These are phyloP conservation scores for Neofusicoccum sp. DNA, from an alignment of 2,329 filamentous ascomycete genomes.

Conservation along the genomic window DNA sequence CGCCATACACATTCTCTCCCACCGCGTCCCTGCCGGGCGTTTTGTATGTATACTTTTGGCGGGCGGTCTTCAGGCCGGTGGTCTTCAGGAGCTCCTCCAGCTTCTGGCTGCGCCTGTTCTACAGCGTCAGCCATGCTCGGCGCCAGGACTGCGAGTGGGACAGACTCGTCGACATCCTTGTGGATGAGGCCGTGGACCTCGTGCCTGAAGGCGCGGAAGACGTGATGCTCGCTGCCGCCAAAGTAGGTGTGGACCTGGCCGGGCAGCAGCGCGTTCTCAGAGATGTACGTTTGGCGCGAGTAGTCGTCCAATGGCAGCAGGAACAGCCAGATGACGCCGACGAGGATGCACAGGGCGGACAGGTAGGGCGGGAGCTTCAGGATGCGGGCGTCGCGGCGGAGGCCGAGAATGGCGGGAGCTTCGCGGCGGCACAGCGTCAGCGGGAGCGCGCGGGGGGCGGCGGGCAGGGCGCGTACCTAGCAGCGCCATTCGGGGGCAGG, in stretches of 20 bases:
- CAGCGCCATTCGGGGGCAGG: conserved; percentile 32
- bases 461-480: conserved; percentile 28
- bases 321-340: conserved; percentile 87
- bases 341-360: conserved; percentile 77
- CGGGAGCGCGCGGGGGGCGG: background rate
- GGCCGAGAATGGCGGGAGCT: conserved; percentile 58
- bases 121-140: conserved; percentile 16
- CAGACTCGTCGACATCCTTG: conserved; percentile 38
- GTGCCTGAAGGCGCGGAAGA: conserved; percentile 85
- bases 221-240: conserved; percentile 89
- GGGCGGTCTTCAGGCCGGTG: conserved; percentile 80
- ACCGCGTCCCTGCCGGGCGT: conserved; percentile 70
- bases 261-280: conserved; percentile 91
- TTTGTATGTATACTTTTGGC: conserved; percentile 83
- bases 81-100: conserved; percentile 73
- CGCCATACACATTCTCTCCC: conserved; percentile 89
- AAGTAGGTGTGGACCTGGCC: conserved; percentile 99
- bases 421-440: conserved; percentile 22
- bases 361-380: conserved; percentile 84
- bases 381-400: conserved; percentile 78
- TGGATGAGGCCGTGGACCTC: conserved; percentile 68
- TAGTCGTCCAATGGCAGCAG: conserved; percentile 87
- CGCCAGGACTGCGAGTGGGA: background rate
- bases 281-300: conserved; percentile 90
- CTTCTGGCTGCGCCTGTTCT: conserved; percentile 59